A percentile compares a stretch with the other conserved stretches of the same genome.
These are phyloP conservation scores for Theileria orientalis DNA, from an alignment of 169 alveolate genomes.

Conservation along the genomic window DNA sequence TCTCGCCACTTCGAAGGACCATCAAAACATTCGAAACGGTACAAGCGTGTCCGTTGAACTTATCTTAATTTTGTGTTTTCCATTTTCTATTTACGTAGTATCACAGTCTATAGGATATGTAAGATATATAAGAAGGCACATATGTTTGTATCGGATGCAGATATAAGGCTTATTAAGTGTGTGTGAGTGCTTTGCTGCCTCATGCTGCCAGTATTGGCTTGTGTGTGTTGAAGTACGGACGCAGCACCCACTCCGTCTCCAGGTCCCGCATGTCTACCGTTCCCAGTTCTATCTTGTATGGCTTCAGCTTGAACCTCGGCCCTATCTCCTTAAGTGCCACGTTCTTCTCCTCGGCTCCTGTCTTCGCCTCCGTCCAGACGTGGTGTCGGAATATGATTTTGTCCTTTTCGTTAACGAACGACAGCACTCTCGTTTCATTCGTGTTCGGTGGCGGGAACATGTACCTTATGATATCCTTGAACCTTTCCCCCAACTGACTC, in stretches of 20 bases:
- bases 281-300: conserved; percentile 94
- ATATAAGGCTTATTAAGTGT: too few relatives aligned
- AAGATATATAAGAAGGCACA: too few relatives aligned
- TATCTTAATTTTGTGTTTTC: not conserved
- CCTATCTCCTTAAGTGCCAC: conserved; percentile 89
- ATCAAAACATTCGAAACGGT: not conserved
- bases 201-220: conserved; percentile 47
- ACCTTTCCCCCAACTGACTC: conserved; percentile 90
- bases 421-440: conserved; percentile 87
- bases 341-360: conserved; percentile 78
- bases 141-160: too few relatives aligned
- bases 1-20: too few relatives aligned
- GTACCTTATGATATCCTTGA: conserved; percentile 87
- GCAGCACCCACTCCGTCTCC: conserved; percentile 94
- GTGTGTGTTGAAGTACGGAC: conserved; percentile 93
- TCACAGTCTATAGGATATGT: too few relatives aligned
- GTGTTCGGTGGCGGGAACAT: conserved; percentile 87
- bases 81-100: not conserved
- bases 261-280: conserved; percentile 95
- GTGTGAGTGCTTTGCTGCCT: too few relatives aligned
- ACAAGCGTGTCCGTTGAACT: not conserved
- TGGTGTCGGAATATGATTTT: conserved; percentile 91
- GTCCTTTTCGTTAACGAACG: conserved; percentile 90
- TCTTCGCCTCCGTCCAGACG: conserved; percentile 78
- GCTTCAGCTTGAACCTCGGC: conserved; percentile 92